Base-by-base conservation (phyloP, 805 yeast species). In the Wickerhamiella galacta region DNA sequence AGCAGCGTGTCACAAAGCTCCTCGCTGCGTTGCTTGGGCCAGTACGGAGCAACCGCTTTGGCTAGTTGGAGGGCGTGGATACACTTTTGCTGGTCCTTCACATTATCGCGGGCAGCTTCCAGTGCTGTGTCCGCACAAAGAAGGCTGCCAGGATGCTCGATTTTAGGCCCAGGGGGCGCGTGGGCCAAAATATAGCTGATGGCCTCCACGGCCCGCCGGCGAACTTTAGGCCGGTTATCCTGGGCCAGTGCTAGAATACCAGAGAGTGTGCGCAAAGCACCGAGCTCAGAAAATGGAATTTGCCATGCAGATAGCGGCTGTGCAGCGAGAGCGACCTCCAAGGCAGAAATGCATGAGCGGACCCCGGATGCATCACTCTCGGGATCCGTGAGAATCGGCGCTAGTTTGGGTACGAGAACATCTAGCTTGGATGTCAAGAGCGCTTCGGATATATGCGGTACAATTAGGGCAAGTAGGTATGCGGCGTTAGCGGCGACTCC, bases 141-240 rank as follows among this genome's bases (percentile, higher is more conserved):
- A 2, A 60, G 52, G n/a, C 83, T 63, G 6, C 81, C 93, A 25
- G 80, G 75, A 51, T 87, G 95, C 25, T 70, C 75, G 10, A 74
- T 64, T 6, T 93, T 87, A 8, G 83, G 78, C 23, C 27, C 25
- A 5, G 30, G 22, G 8, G 94, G 92, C 3, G 79, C 75, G 39
- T 66, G 66, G 2, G 57, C 42, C 39, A 90, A 58, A 20, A 90
- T 60, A 3, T 61, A 65, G 31, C 64, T 57, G n/a, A 90, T 65
- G 2, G 95, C 79, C 37, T 90, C 98, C 47, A 75, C 77, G 1
- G 96, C 93, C 61, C 95, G 75, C 67, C 78, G 81, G 53, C 98
- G 72, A 9, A 90, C 93, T 48, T 90, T 90, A 23, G 98, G 98
- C 51, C 96, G 70, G 29, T 78, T 76, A 54, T 90, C 95, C 27